Conservation (phyloP, 2,329 filamentous ascomycete genomes). For the Pezicula carpinea region DNA sequence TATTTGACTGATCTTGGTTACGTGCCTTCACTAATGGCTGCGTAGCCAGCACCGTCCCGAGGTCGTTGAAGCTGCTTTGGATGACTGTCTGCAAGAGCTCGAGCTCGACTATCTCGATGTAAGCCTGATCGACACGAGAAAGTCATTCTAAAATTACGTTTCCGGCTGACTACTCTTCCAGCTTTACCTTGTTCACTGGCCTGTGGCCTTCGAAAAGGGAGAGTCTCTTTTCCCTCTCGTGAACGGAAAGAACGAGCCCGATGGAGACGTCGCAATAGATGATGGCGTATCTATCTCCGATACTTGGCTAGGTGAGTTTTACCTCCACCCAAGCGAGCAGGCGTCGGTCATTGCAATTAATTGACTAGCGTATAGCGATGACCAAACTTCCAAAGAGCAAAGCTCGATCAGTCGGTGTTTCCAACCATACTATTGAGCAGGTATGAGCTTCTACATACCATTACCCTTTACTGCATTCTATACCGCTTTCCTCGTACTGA, state of each 20-base stretch:
- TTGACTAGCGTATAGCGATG: conserved; percentile 30
- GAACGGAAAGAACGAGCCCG: conserved; percentile 29
- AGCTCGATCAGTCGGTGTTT: conserved; percentile 65
- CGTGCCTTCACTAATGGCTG: background rate
- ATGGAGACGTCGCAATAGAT: conserved; percentile 37
- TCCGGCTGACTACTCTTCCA: conserved; percentile 12
- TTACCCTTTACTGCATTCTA: background rate
- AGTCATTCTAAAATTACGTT: background rate
- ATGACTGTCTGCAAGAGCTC: conserved; percentile 51
- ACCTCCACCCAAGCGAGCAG: background rate
- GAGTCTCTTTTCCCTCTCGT: conserved; percentile 40
- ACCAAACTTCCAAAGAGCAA: conserved; percentile 56
- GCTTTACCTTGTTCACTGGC: conserved; percentile 63
- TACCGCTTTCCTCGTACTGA: background rate
- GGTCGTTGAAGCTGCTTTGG: conserved; percentile 50
- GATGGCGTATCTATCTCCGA: conserved; percentile 36
- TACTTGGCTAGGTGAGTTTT: conserved; percentile 38
- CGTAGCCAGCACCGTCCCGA: conserved; percentile 53
- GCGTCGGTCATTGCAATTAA: conserved; percentile 20
- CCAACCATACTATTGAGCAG: conserved; percentile 64
- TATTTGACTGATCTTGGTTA: background rate
- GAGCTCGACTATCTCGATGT: conserved; percentile 54
- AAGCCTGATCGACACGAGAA: conserved; percentile 8
- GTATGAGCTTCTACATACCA: conserved; percentile 2
- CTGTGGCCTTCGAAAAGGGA: conserved; percentile 40